Conservation (phyloP, 169 alveolate genomes). For the Theileria sp. region DNA sequence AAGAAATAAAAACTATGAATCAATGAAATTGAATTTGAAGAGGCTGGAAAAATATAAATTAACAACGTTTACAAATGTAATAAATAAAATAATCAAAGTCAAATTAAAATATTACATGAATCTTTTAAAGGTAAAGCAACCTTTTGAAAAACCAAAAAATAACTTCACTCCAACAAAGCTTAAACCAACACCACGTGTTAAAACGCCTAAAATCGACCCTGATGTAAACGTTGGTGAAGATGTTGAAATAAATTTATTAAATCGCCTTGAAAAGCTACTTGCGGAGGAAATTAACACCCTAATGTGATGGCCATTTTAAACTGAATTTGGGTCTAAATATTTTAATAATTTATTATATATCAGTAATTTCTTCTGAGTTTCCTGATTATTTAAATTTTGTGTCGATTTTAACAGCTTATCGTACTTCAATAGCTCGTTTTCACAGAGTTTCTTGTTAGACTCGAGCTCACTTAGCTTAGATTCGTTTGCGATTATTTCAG, state of each 20-base stretch:
- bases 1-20: neutral
- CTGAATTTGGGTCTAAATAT: neutral
- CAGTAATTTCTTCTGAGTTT: neutral
- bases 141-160: neutral
- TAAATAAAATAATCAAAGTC: no score
- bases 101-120: neutral
- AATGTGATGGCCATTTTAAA: neutral
- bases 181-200: neutral
- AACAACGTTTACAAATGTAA: neutral
- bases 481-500: neutral
- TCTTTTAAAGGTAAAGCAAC: neutral
- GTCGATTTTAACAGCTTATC: neutral
- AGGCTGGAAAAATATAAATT: neutral
- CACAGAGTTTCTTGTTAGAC: neutral
- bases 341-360: no score
- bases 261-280: slow-evolving; percentile 36
- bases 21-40: neutral
- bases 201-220: neutral
- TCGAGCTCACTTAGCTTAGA: neutral
- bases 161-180: neutral
- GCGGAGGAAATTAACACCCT: slow-evolving; percentile 52
- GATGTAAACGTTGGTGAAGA: slow-evolving; percentile 11
- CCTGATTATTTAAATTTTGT: neutral
- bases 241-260: slow-evolving; percentile 37
- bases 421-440: neutral